Evolutionary conservation across 768 basidiomycete species (phyloP), one percentile per base, ranked within the genome.

Genomic region (Kwoniella newhampshirensis): DNA sequence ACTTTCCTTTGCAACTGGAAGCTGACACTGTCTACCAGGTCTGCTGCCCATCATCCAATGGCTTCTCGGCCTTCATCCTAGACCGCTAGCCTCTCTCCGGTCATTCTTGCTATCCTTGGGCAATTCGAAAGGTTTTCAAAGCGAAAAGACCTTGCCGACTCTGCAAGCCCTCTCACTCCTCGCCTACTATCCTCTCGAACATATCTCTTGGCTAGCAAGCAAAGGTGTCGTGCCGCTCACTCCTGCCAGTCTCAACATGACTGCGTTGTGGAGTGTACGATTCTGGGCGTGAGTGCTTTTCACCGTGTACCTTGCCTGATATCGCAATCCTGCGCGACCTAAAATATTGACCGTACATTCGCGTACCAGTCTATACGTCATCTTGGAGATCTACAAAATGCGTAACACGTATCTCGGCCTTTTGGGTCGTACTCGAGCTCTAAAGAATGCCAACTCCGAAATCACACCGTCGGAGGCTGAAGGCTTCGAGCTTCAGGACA

Each of bases 101-200:
- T 37, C 47, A 23, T 12, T 68, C 20, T 30, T 60, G 7, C 32
- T 51, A 50, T 37, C 36, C 9, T 4, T 15, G 12, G 27, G 36
- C 15, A 58, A 23, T 3, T 18, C 41, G 8, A 27, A 46, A 13
- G 18, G 49, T 20, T 32, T 35, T 12, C 40, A 40, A 3, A 41
- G 54, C 5, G 13, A 53, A 4, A 70, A 72, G 35, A 46, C 67
- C 4, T 32, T 74, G 9, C 55, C 62, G 5, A 70, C 64, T 7
- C 47, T 73, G 12, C 72, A 76, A 49, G 47, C 63, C 7, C 35
- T 74, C 15, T 51, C 70, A 21, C 60, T 76, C 7, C 44, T 73
- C 15, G 35, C 45, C 3, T 76, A 76, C 48, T 76, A 74, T 45
- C 71, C 73, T 1, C 62, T 76, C 12, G 75, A 76, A 52, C 70